Conservation (phyloP, 2,329 filamentous ascomycete species). For the Sarocladium kiliense region DNA sequence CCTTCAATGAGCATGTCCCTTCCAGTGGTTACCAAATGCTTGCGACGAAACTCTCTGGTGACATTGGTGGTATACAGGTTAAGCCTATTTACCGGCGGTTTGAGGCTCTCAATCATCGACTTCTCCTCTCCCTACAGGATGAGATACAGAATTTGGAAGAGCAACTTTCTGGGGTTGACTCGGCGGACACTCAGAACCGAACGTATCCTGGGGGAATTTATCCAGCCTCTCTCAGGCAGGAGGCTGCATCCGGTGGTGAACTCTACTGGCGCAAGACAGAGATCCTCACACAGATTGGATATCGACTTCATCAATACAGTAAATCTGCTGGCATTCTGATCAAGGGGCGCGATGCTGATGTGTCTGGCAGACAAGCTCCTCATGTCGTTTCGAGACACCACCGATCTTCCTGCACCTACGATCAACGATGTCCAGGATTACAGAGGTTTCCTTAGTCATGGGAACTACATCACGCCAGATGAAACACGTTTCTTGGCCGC, state of each 20-base stretch:
- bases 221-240: conserved; percentile 56
- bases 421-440: conserved; percentile 41
- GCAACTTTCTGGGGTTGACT: conserved; percentile 66
- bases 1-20: conserved; percentile 32
- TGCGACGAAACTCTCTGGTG: conserved; percentile 43
- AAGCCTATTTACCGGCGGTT: conserved; percentile 78
- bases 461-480: conserved; percentile 49
- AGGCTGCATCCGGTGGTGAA: conserved; percentile 48
- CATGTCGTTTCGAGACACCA: conserved; percentile 49
- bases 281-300: conserved; percentile 56
- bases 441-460: conserved; percentile 49
- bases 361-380: conserved; percentile 55
- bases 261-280: conserved; percentile 56
- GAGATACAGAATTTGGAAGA: conserved; percentile 78
- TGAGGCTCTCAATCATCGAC: conserved; percentile 72
- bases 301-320: conserved; percentile 66
- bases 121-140: conserved; percentile 80
- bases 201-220: conserved; percentile 34
- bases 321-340: conserved; percentile 19
- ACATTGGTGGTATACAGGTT: conserved; percentile 20
- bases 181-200: conserved; percentile 44
- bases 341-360: neutral
- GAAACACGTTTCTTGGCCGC: conserved; percentile 58
- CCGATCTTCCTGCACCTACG: conserved; percentile 43
- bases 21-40: conserved; percentile 59